Conservation (phyloP, 148 eudicot species). For the Camellia japonica region DNA sequence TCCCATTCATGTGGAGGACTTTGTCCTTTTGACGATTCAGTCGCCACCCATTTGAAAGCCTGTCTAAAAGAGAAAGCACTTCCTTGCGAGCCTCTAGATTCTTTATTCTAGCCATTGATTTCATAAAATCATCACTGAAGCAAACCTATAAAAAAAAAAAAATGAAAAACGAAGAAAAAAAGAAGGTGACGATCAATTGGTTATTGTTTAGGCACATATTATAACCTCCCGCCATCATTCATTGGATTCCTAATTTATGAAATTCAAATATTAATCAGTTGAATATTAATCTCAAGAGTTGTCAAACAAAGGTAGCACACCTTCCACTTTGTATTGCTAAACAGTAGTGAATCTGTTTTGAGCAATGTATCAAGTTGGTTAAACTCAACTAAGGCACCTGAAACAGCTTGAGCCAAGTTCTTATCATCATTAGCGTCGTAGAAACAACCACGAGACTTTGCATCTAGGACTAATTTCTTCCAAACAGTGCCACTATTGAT, state of each 20-base stretch:
- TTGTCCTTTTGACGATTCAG: not conserved
- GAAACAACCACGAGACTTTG: conserved; percentile 32
- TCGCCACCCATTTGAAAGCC: conserved; percentile 29
- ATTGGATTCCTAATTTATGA: no score
- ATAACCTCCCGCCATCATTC: no score
- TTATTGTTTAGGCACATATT: no score
- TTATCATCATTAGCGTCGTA: conserved; percentile 33
- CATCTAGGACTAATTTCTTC: conserved; percentile 31
- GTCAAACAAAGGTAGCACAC: conserved; percentile 17
- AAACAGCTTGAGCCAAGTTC: conserved; percentile 27
- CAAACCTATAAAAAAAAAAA: conserved; percentile 25
- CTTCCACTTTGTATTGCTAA: conserved; percentile 43
- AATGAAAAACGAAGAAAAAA: not conserved
- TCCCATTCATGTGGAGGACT: not conserved
- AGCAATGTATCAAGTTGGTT: conserved; percentile 21
- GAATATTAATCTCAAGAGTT: no score
- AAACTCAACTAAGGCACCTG: conserved; percentile 20
- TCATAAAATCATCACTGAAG: conserved; percentile 29
- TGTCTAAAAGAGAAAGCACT: conserved; percentile 28
- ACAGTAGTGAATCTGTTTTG: conserved; percentile 22
- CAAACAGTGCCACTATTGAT: conserved; percentile 37
- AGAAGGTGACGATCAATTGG: no score
- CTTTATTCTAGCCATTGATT: conserved; percentile 22
- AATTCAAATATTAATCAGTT: no score
- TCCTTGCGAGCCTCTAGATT: conserved; percentile 21